A percentile compares a stretch with the other conserved stretches of the same genome.
These are phyloP conservation scores for Heracleum sosnowskyi DNA, from an alignment of 129 eudicot species.

Conservation along the genomic window DNA sequence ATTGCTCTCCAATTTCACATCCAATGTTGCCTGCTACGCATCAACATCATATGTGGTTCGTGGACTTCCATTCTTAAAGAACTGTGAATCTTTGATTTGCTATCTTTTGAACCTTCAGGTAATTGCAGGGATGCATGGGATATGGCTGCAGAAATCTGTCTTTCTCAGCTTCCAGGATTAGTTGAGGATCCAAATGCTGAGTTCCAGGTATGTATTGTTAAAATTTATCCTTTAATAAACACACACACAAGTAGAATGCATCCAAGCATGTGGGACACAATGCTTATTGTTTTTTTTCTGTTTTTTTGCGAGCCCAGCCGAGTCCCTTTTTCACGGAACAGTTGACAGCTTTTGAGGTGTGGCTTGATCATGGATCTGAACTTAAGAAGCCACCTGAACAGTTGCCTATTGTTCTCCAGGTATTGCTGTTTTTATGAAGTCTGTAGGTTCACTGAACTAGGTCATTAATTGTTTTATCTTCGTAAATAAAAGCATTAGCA, in stretches of 20 bases:
- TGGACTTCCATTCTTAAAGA: background rate
- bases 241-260: background rate
- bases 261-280: background rate
- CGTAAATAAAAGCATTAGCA: background rate
- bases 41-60: conserved; percentile 99
- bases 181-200: conserved; percentile 83
- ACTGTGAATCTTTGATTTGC: background rate
- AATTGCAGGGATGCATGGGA: conserved; percentile 98
- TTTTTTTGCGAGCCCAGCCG: conserved; percentile 41
- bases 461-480: background rate
- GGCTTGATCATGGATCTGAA: conserved; percentile 99
- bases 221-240: background rate
- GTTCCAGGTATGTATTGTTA: conserved; percentile 58
- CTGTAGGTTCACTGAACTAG: background rate
- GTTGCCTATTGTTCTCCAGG: conserved; percentile 99
- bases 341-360: conserved; percentile 89
- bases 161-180: conserved; percentile 83
- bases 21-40: conserved; percentile 95
- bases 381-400: conserved; percentile 93
- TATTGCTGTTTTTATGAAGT: conserved; percentile 10
- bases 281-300: background rate
- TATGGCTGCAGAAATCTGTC: conserved; percentile 99
- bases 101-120: conserved; percentile 11
- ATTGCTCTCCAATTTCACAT: conserved; percentile 90
- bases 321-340: conserved; percentile 95